Percentiles rank a stretch among this genome's conserved stretches.
These are phyloP conservation scores for Diutina catenulata DNA, from an alignment of 1,139 yeast genomes.

Conservation along the genomic window DNA sequence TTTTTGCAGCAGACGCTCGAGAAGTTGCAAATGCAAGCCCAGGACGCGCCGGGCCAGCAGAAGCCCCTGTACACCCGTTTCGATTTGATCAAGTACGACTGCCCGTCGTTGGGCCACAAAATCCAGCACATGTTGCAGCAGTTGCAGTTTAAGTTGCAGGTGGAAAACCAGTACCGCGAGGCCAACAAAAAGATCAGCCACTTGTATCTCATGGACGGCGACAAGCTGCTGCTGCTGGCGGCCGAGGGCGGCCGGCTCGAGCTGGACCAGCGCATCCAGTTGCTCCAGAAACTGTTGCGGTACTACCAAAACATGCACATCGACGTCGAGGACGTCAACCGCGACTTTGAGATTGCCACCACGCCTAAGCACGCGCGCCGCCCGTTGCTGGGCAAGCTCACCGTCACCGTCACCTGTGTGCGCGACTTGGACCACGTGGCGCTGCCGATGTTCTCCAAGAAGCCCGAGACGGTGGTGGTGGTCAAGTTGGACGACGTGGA, in stretches of 20 bases:
- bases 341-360: slow-evolving; percentile 52
- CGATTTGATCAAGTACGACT: slow-evolving; percentile 82
- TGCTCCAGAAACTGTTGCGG: slow-evolving; percentile 72
- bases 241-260: slow-evolving; percentile 84
- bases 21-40: slow-evolving; percentile 27
- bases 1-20: slow-evolving; percentile 70
- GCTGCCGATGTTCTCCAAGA: slow-evolving; percentile 62
- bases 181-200: slow-evolving; percentile 86
- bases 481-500: slow-evolving; percentile 83
- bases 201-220: slow-evolving; percentile 84
- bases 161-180: slow-evolving; percentile 84
- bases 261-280: slow-evolving; percentile 73
- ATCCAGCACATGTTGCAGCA: slow-evolving; percentile 94
- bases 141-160: slow-evolving; percentile 83
- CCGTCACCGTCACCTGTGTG: slow-evolving; percentile 58
- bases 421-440: slow-evolving; percentile 91
- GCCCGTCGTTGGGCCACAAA: slow-evolving; percentile 91
- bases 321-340: slow-evolving; percentile 44
- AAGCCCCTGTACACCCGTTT: slow-evolving; percentile 48
- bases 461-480: slow-evolving; percentile 69
- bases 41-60: not conserved
- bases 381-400: slow-evolving; percentile 72
- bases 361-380: slow-evolving; percentile 66
- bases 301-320: slow-evolving; percentile 86
- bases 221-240: slow-evolving; percentile 70